phyloP scores from a whole-genome alignment of 1,284 basidiomycete genomes.

The Ceratobasidium sp. region DNA sequence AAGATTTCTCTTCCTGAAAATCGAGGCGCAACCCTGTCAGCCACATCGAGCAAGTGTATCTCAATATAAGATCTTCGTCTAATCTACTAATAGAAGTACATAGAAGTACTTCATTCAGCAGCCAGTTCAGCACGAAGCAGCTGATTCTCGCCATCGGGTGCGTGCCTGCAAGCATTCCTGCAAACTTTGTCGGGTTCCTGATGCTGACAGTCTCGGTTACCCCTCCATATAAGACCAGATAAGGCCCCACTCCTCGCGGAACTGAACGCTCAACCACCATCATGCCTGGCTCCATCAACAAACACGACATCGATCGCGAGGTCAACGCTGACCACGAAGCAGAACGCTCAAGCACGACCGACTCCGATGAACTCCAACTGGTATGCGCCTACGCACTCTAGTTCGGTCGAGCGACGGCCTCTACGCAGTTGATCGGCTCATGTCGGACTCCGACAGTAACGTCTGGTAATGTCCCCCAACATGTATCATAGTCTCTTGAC shows the following conservation, averaged over 20 bases:
- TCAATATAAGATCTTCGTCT: too few species aligned
- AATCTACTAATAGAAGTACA: too few species aligned
- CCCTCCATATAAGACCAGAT: constrained; percentile 24
- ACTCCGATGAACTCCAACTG: constrained; percentile 73
- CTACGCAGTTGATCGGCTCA: constrained; percentile 55
- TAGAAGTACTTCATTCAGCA: too few species aligned
- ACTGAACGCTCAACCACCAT: neutral
- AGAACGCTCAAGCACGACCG: constrained; percentile 55
- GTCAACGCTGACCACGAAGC: too few species aligned
- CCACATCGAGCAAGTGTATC: too few species aligned
- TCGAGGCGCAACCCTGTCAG: too few species aligned
- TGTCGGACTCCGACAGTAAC: constrained; percentile 54
- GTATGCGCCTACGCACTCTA: constrained; percentile 59
- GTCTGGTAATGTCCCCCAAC: constrained; percentile 82
- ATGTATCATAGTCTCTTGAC: constrained; percentile 44
- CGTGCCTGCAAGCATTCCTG: too few species aligned
- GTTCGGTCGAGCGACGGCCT: constrained; percentile 49
- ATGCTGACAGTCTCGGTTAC: neutral
- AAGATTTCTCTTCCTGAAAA: too few species aligned
- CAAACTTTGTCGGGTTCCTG: too few species aligned
- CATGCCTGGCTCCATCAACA: constrained; percentile 37
- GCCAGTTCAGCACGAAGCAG: too few species aligned
- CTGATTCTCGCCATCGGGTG: constrained; percentile 1
- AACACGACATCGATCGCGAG: constrained; percentile 8
- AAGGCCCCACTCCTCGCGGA: neutral